Evolutionary conservation across 768 basidiomycete genomes (phyloP).

Genomic region (Leccinum truebloodii): DNA sequence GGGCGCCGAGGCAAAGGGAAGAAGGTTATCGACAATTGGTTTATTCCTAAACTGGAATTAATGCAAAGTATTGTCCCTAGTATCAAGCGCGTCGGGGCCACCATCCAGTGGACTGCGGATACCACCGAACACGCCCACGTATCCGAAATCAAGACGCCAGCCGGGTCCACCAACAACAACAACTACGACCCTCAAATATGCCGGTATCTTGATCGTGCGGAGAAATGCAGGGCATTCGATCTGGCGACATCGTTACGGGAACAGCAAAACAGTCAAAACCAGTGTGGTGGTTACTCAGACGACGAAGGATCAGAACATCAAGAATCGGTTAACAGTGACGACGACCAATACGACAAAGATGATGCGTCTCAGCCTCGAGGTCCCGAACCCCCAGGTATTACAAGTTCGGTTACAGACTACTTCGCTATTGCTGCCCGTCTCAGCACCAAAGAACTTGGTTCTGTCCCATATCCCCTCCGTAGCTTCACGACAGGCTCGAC

Average conservation of each 20-base stretch:
- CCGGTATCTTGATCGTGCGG: not conserved
- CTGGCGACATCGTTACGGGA: not conserved
- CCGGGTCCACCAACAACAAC: not conserved
- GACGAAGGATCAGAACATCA: too few relatives aligned
- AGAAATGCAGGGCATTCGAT: not conserved
- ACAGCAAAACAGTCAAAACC: too few relatives aligned
- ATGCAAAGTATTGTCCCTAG: not conserved
- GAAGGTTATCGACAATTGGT: not conserved
- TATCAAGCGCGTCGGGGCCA: not conserved
- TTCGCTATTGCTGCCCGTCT: too few relatives aligned
- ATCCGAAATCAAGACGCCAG: not conserved
- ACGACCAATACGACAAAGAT: too few relatives aligned
- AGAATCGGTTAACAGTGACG: too few relatives aligned
- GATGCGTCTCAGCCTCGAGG: too few relatives aligned
- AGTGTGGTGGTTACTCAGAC: too few relatives aligned
- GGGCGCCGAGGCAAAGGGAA: not conserved
- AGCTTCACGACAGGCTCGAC: too few relatives aligned
- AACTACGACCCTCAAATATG: not conserved
- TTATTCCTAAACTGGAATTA: not conserved
- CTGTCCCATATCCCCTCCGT: too few relatives aligned
- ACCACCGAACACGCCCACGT: not conserved
- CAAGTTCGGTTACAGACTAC: too few relatives aligned
- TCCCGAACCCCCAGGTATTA: too few relatives aligned
- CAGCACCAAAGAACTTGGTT: too few relatives aligned
- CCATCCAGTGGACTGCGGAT: not conserved